Conservation (phyloP, 805 yeast species). For the Jamesozyma jinghongensis region DNA sequence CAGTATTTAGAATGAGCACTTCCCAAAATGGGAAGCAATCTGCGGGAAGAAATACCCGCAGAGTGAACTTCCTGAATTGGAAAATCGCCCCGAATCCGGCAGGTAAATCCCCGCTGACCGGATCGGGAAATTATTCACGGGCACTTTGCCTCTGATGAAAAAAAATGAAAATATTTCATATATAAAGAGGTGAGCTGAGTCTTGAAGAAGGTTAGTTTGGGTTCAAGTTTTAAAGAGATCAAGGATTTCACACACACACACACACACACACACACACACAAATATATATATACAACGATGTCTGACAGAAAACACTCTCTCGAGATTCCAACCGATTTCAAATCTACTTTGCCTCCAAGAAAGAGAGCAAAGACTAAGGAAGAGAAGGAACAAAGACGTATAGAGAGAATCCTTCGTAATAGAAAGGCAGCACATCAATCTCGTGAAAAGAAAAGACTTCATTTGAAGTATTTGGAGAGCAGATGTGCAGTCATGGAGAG, state of each 20-base stretch:
- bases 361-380: conserved; percentile 94
- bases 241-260: neutral
- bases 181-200: too few species aligned
- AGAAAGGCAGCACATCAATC: conserved; percentile 97
- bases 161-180: neutral
- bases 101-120: too few species aligned
- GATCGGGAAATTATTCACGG: too few species aligned
- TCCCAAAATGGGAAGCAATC: too few species aligned
- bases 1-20: too few species aligned
- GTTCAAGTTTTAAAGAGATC: too few species aligned
- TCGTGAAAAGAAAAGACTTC: conserved; percentile 90
- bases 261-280: conserved; percentile 3
- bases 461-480: conserved; percentile 74
- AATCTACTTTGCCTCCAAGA: conserved; percentile 72
- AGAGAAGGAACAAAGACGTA: conserved; percentile 93
- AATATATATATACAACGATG: neutral
- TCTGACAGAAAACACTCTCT: neutral
- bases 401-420: conserved; percentile 86
- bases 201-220: too few species aligned
- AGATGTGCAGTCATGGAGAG: conserved; percentile 29
- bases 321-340: conserved; percentile 32
- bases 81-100: too few species aligned
- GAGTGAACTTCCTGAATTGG: too few species aligned
- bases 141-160: too few species aligned
- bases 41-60: too few species aligned